A percentile compares a stretch with the other conserved stretches of the same genome.
Conservation (phyloP, 2,329 filamentous ascomycete genomes). For the Botrytis cinerea region DNA sequence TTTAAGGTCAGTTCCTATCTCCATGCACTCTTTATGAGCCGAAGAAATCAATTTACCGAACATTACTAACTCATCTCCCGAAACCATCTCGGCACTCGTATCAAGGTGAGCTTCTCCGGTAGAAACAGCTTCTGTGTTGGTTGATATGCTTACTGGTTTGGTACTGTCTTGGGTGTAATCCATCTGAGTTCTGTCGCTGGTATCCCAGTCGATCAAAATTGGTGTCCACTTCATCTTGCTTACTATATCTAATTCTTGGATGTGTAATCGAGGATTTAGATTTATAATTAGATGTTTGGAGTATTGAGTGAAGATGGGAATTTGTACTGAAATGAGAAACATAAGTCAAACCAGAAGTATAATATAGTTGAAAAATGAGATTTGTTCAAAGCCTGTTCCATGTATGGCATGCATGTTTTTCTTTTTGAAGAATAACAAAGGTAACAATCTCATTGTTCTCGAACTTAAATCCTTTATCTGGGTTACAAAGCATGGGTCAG, state of each 20-base stretch:
- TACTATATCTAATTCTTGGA: neutral
- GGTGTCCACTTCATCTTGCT: neutral
- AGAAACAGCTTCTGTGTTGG: neutral
- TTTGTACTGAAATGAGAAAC: neutral
- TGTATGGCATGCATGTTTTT: neutral
- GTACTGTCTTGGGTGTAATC: neutral
- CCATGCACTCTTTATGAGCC: neutral
- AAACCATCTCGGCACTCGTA: neutral
- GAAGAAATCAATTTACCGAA: neutral
- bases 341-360: neutral
- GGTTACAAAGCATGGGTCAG: neutral
- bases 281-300: neutral
- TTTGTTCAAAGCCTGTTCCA: neutral
- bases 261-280: neutral
- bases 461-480: neutral
- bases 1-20: neutral
- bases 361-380: neutral
- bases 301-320: neutral
- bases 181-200: neutral
- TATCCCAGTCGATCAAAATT: neutral
- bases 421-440: neutral
- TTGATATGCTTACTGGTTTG: neutral
- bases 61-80: neutral
- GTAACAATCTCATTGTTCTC: neutral
- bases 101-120: neutral